Conservation (phyloP, 495 filamentous ascomycete genomes). For the Geoglossum glabrum region DNA sequence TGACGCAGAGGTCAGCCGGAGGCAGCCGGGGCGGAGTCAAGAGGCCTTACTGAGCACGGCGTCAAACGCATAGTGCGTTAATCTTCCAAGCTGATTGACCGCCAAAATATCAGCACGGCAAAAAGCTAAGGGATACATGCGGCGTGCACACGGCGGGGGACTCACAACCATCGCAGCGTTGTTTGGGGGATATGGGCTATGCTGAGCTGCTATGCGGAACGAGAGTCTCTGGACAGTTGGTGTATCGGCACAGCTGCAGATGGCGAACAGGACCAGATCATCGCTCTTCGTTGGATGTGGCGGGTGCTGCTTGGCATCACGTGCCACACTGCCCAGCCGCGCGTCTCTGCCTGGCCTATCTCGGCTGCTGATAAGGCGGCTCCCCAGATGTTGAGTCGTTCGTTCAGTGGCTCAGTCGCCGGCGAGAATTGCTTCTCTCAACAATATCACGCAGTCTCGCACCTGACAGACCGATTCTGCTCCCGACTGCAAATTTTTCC, state of each 20-base stretch:
- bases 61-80: conserved; percentile 92
- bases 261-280: too few species aligned
- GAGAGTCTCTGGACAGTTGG: background rate
- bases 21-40: background rate
- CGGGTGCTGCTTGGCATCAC: background rate
- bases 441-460: background rate
- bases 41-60: conserved; percentile 60
- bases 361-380: background rate
- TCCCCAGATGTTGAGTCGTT: too few species aligned
- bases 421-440: background rate
- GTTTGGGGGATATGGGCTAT: background rate
- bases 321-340: background rate
- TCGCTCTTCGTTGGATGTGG: too few species aligned
- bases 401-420: too few species aligned
- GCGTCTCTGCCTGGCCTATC: background rate
- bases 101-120: background rate
- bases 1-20: background rate
- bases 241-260: too few species aligned
- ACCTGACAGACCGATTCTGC: background rate
- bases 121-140: background rate
- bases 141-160: background rate
- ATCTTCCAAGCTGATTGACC: conserved; percentile 55
- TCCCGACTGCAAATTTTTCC: background rate
- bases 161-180: background rate
- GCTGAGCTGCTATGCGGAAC: background rate